A percentile compares a stretch with the other conserved stretches of the same genome.
phyloP scores from a whole-genome alignment of 352 stramenopile genomes.

The Hyaloperonospora arabidopsidis region DNA sequence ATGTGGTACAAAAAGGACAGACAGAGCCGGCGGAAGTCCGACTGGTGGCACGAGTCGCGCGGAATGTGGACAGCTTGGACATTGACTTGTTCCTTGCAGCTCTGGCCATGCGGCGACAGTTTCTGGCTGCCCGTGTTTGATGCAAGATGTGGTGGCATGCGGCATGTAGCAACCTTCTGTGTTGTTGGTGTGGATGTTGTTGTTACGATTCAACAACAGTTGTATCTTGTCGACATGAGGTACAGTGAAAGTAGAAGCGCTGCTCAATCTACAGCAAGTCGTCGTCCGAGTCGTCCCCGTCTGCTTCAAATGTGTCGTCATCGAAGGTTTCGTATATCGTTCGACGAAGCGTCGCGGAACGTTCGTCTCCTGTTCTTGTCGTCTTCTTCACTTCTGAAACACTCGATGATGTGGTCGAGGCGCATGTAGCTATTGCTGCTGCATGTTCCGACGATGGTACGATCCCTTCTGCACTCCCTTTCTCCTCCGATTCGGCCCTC shows the following conservation, averaged over 20 bases:
- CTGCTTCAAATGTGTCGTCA: conserved; percentile 35
- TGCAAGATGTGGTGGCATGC: background rate
- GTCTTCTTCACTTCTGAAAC: conserved; percentile 1
- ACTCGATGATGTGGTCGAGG: conserved; percentile 3
- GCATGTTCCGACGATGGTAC: background rate
- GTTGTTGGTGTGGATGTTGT: background rate
- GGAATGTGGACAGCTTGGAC: conserved; percentile 77
- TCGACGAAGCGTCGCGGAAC: conserved; percentile 5
- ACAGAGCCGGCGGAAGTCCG: conserved; percentile 34
- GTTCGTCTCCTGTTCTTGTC: background rate
- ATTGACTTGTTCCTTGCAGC: conserved; percentile 72
- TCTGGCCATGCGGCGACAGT: conserved; percentile 62
- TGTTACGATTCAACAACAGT: background rate
- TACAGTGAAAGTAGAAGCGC: too few species aligned
- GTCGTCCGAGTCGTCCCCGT: conserved; percentile 49
- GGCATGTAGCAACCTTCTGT: background rate
- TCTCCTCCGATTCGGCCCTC: background rate
- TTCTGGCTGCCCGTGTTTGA: conserved; percentile 41
- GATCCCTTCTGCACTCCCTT: background rate
- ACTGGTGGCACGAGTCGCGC: conserved; percentile 55
- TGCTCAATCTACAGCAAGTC: conserved; percentile 50
- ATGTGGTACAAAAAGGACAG: conserved; percentile 3
- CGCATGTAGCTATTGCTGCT: background rate
- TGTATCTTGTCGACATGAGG: background rate
- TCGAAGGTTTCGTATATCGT: conserved; percentile 73